Percentiles rank a stretch among this genome's conserved stretches.
Evolutionary conservation across 2,329 filamentous ascomycete species (phyloP).

Genomic region (Zalaria sp.): DNA sequence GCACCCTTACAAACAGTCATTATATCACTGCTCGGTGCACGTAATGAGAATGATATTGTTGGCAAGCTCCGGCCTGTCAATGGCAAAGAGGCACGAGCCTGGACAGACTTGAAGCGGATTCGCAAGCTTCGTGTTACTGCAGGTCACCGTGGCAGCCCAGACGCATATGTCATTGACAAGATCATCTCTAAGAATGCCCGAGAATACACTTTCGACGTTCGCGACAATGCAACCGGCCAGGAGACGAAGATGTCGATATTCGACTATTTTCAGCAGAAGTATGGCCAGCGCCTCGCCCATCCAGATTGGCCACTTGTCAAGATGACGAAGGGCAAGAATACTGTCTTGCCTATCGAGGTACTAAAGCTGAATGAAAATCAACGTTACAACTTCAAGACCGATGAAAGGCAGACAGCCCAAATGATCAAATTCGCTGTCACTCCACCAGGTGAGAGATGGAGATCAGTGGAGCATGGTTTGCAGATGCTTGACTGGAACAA

Average conservation of each 20-base stretch:
- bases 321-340: conserved; percentile 36
- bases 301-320: conserved; percentile 41
- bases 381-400: conserved; percentile 44
- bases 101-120: conserved; percentile 26
- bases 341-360: conserved; percentile 43
- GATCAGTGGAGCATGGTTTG: conserved; percentile 55
- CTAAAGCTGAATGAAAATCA: conserved; percentile 39
- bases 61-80: background rate
- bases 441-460: conserved; percentile 52
- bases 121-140: conserved; percentile 26
- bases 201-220: conserved; percentile 28
- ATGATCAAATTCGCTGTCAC: conserved; percentile 96
- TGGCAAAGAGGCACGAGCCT: background rate
- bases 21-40: conserved; percentile 14
- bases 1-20: conserved; percentile 22
- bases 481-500: conserved; percentile 49
- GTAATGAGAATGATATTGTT: conserved; percentile 14
- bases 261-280: conserved; percentile 39
- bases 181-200: conserved; percentile 30
- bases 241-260: conserved; percentile 42
- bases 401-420: conserved; percentile 50
- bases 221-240: conserved; percentile 24
- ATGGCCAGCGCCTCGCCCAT: conserved; percentile 32
- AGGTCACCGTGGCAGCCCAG: conserved; percentile 23
- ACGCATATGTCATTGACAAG: conserved; percentile 36